These are phyloP conservation scores for Colletotrichum sp. DNA, from an alignment of 2,329 filamentous ascomycete genomes.

Conservation along the genomic window DNA sequence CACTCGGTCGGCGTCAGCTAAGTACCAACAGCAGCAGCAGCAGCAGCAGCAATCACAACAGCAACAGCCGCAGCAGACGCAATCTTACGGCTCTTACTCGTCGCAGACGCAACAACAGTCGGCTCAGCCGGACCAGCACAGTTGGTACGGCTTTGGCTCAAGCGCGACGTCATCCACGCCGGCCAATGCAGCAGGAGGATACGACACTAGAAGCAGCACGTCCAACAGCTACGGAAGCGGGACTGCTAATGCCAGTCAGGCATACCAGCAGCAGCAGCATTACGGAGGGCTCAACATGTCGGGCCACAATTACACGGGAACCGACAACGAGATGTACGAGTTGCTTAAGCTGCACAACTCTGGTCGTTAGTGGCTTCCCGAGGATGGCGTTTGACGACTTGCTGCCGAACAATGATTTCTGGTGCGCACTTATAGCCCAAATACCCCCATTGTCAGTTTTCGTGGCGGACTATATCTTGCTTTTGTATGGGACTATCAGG, in stretches of 20 bases:
- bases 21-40: slow-evolving; percentile 2
- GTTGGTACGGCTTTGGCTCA: slow-evolving; percentile 13
- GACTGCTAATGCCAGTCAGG: not conserved
- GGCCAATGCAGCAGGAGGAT: not conserved
- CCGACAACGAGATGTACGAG: slow-evolving; percentile 11
- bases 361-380: not conserved
- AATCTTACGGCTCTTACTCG: not conserved
- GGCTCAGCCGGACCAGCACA: slow-evolving; percentile 10
- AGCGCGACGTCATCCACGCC: not conserved
- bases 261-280: slow-evolving; percentile 17
- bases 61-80: not conserved
- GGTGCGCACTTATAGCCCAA: not conserved
- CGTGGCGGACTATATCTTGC: not conserved
- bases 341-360: slow-evolving; percentile 10
- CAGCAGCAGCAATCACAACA: slow-evolving; percentile 1
- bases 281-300: not conserved
- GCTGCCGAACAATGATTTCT: not conserved
- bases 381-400: not conserved
- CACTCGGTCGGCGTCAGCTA: not conserved
- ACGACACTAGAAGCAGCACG: not conserved
- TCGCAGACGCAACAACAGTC: slow-evolving; percentile 5
- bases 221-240: not conserved
- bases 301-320: not conserved
- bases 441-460: not conserved
- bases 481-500: not conserved